A percentile compares a stretch with the other conserved stretches of the same genome.
Evolutionary conservation across 1,284 basidiomycete genomes (phyloP).

Genomic region (Tylopilus orsonianus): DNA sequence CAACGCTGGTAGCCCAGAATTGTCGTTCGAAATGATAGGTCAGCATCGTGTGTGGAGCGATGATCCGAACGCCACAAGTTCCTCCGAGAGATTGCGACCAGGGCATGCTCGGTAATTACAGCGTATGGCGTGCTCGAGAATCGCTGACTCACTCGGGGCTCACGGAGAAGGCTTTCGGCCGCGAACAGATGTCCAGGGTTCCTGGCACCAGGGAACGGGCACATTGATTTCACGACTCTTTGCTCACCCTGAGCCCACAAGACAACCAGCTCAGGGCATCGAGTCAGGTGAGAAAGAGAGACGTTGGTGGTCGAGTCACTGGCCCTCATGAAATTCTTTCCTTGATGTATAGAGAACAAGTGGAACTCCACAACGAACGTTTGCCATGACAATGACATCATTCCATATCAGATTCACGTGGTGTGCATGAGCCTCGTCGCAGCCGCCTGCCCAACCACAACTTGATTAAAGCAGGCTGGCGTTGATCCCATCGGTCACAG

Average conservation of each 20-base stretch:
- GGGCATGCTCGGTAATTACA: neutral
- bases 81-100: neutral
- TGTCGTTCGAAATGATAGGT: no score
- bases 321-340: neutral
- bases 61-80: neutral
- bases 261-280: neutral
- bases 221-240: neutral
- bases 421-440: no score
- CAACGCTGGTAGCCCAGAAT: neutral
- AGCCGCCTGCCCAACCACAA: neutral
- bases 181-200: neutral
- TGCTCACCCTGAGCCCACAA: neutral
- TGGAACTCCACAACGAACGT: constrained; percentile 2
- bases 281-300: neutral
- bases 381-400: constrained; percentile 1
- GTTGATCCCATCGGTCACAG: constrained; percentile 4
- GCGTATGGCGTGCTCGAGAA: neutral
- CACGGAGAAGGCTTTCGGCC: constrained; percentile 1
- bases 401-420: neutral
- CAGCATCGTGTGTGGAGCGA: neutral
- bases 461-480: neutral
- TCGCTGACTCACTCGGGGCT: constrained; percentile 5
- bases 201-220: neutral
- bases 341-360: neutral
- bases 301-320: neutral